These are phyloP conservation scores for Aspergillus panamensis DNA, from an alignment of 495 filamentous ascomycete genomes.

Conservation along the genomic window DNA sequence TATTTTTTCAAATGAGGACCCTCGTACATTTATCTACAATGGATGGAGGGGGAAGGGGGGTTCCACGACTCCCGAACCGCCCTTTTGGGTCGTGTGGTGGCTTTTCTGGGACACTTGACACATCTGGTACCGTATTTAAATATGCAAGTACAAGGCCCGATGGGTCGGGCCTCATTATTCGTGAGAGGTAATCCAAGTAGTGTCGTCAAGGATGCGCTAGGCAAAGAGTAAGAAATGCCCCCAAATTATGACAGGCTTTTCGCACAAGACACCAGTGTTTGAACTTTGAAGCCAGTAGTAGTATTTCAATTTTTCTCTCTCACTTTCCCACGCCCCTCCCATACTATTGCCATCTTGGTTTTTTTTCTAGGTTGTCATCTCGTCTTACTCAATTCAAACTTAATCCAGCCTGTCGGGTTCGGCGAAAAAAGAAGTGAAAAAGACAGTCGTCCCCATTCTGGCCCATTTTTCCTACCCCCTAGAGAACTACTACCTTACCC, in stretches of 20 bases:
- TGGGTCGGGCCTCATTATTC: conserved; percentile 1
- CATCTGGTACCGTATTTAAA: conserved; percentile 12
- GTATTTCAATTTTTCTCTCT: neutral
- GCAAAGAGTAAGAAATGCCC: no score
- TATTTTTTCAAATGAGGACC: neutral
- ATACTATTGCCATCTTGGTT: conserved; percentile 1
- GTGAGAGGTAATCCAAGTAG: no score
- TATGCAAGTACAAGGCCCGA: neutral
- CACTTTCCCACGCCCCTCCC: neutral
- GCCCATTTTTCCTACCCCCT: conserved; percentile 8
- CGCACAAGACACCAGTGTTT: conserved; percentile 1
- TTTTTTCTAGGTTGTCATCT: conserved; percentile 30
- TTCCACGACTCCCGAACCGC: conserved; percentile 17
- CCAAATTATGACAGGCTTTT: conserved; percentile 3
- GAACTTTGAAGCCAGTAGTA: neutral
- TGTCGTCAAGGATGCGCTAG: no score
- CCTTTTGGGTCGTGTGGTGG: conserved; percentile 12
- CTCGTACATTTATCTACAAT: neutral
- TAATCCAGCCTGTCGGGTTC: conserved; percentile 46
- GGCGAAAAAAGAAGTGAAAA: conserved; percentile 20
- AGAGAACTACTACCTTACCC: neutral
- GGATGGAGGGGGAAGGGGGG: neutral
- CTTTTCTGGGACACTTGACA: conserved; percentile 12
- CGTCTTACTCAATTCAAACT: conserved; percentile 43
- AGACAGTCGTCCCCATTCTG: conserved; percentile 13